Evolutionary conservation across 768 basidiomycete genomes (phyloP).

Genomic region (Solioccasus polychromus): DNA sequence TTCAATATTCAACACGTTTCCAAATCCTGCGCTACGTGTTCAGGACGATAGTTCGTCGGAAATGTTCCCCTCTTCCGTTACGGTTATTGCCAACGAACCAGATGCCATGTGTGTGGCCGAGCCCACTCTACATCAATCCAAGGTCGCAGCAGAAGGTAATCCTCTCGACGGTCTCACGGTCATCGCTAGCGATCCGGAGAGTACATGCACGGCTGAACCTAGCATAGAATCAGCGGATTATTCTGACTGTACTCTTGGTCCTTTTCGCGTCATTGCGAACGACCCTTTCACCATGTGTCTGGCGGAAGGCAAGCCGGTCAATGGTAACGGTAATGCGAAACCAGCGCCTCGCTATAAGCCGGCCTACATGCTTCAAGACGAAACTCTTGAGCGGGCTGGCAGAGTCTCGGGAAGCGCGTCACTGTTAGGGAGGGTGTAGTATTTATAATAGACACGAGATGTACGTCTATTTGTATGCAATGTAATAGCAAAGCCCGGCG

Average conservation of each 20-base stretch:
- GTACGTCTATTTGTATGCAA: not conserved
- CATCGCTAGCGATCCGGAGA: conserved; percentile 18
- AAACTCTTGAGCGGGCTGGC: conserved; percentile 68
- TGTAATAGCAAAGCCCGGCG: too few species aligned
- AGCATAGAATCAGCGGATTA: not conserved
- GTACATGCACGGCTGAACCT: conserved; percentile 17
- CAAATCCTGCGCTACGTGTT: conserved; percentile 75
- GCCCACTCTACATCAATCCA: not conserved
- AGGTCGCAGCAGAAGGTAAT: not conserved
- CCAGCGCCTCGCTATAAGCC: conserved; percentile 52
- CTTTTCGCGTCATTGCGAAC: conserved; percentile 18
- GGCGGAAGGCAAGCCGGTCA: conserved; percentile 9
- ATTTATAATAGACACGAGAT: not conserved
- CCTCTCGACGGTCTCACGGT: conserved; percentile 10
- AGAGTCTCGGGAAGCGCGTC: conserved; percentile 40
- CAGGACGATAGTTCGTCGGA: conserved; percentile 8
- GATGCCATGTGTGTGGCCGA: conserved; percentile 16
- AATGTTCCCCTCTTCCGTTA: conserved; percentile 18
- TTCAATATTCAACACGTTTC: conserved; percentile 91
- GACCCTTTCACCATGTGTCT: conserved; percentile 21
- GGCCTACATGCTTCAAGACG: conserved; percentile 79
- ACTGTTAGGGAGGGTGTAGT: conserved; percentile 8
- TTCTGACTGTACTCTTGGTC: conserved; percentile 1
- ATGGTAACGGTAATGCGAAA: not conserved
- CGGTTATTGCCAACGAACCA: conserved; percentile 20